A percentile compares a stretch with the other conserved stretches of the same genome.
These are phyloP conservation scores for Herpetomonas samuelpessoai DNA, from an alignment of 208 protist genomes.

Conservation along the genomic window DNA sequence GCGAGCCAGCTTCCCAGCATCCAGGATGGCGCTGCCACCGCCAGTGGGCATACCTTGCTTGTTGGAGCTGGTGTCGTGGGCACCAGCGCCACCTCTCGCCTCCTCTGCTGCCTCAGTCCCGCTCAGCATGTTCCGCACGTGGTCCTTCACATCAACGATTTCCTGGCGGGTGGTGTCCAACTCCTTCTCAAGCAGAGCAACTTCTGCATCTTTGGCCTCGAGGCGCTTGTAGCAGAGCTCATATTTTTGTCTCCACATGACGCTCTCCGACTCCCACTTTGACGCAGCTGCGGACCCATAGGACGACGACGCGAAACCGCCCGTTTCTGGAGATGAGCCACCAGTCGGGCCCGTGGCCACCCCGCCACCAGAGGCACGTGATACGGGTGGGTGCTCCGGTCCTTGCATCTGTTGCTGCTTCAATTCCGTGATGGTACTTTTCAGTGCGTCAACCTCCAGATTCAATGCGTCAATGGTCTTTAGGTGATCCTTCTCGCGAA, in stretches of 20 bases:
- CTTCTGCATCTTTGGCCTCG: constrained; percentile 65
- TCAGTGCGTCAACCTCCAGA: constrained; percentile 41
- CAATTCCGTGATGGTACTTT: constrained; percentile 22
- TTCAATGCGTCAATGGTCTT: constrained; percentile 33
- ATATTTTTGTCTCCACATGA: constrained; percentile 78
- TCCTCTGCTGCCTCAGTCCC: constrained; percentile 10
- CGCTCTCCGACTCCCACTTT: constrained; percentile 69
- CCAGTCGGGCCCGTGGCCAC: too few relatives aligned
- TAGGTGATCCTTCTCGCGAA: constrained; percentile 23
- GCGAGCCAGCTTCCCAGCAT: constrained; percentile 18
- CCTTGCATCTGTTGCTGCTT: neutral
- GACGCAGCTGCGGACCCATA: constrained; percentile 20
- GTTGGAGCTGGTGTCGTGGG: neutral
- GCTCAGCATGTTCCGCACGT: constrained; percentile 34
- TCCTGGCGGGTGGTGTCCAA: constrained; percentile 53
- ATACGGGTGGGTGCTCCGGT: too few relatives aligned
- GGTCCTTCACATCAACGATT: constrained; percentile 42
- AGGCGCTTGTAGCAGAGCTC: constrained; percentile 54
- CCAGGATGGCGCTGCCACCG: neutral
- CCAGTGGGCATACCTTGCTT: neutral
- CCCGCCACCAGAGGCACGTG: too few relatives aligned
- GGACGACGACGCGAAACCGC: constrained; percentile 4
- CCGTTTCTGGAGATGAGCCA: constrained; percentile 2
- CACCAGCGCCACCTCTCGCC: neutral
- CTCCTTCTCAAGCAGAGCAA: constrained; percentile 66